Evolutionary conservation across 2,329 filamentous ascomycete genomes (phyloP).

Genomic region (Fusarium sp.): DNA sequence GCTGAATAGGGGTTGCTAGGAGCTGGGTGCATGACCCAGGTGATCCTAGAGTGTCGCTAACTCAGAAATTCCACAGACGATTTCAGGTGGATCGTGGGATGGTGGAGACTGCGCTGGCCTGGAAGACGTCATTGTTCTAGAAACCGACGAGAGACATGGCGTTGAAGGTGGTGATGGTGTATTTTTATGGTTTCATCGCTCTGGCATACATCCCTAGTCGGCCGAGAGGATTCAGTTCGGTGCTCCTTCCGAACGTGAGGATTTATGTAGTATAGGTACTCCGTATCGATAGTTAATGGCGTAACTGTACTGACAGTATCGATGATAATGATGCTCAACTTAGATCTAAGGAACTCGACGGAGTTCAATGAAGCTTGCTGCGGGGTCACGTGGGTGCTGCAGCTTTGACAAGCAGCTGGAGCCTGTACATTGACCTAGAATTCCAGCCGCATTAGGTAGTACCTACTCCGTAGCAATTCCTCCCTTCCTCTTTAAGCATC

Average conservation of each 20-base stretch:
- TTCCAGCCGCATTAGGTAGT: not conserved
- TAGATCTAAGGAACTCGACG: no score
- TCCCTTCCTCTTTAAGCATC: conserved; percentile 29
- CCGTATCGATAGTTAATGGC: not conserved
- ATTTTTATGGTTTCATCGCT: not conserved
- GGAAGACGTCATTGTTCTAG: conserved; percentile 44
- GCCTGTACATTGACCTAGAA: not conserved
- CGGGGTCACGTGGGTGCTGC: conserved; percentile 22
- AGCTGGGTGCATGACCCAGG: not conserved
- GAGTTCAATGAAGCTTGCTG: not conserved
- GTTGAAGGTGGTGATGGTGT: conserved; percentile 4
- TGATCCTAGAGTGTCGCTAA: not conserved
- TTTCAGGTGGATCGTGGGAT: conserved; percentile 21
- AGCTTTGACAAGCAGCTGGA: conserved; percentile 1
- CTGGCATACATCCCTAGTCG: conserved; percentile 1
- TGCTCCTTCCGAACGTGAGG: not conserved
- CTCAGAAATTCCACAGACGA: conserved; percentile 2
- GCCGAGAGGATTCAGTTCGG: conserved; percentile 2
- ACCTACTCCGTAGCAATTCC: conserved; percentile 1
- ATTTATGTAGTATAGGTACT: not conserved
- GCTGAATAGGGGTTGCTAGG: conserved; percentile 40
- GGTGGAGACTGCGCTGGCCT: conserved; percentile 26
- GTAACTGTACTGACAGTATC: not conserved
- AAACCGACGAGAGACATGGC: conserved; percentile 28
- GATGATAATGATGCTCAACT: not conserved